Conservation (phyloP, 257 asterid genomes). For the Solanum tarapatanum region DNA sequence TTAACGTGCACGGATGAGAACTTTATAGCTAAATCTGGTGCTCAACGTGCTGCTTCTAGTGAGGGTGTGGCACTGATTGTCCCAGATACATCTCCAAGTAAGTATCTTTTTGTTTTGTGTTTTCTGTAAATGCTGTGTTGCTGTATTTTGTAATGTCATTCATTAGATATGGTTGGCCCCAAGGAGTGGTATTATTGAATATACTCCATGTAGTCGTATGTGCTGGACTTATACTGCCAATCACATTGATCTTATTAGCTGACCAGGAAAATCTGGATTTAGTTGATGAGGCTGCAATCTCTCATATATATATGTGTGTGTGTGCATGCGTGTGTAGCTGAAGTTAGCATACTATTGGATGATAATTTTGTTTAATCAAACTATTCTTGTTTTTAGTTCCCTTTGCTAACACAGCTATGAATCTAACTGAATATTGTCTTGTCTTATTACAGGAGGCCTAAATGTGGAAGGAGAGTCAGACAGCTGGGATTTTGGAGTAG, state of each 20-base stretch:
- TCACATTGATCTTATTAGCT: not conserved
- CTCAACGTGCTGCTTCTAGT: conserved; percentile 83
- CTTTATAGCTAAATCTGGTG: conserved; percentile 81
- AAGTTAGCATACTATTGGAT: not conserved
- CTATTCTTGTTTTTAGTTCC: not conserved
- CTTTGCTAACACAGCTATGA: not conserved
- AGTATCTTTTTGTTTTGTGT: conserved; percentile 5
- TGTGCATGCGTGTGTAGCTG: not conserved
- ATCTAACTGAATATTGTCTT: not conserved
- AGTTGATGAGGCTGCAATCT: not conserved
- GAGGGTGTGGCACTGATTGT: conserved; percentile 69
- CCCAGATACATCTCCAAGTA: conserved; percentile 92
- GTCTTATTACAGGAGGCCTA: conserved; percentile 65
- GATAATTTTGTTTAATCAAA: not conserved
- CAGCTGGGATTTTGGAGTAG: conserved; percentile 99
- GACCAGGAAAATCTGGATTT: not conserved
- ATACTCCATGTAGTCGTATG: not conserved
- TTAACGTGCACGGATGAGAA: conserved; percentile 93
- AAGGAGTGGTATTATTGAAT: not conserved
- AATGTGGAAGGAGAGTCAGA: conserved; percentile 94
- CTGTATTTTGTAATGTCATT: not conserved
- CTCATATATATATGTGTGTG: not conserved
- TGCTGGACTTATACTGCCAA: not conserved
- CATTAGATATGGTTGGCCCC: not conserved
- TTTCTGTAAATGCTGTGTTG: not conserved